phyloP scores from a whole-genome alignment of 805 yeast species.

The Brettanomyces anomalus region DNA sequence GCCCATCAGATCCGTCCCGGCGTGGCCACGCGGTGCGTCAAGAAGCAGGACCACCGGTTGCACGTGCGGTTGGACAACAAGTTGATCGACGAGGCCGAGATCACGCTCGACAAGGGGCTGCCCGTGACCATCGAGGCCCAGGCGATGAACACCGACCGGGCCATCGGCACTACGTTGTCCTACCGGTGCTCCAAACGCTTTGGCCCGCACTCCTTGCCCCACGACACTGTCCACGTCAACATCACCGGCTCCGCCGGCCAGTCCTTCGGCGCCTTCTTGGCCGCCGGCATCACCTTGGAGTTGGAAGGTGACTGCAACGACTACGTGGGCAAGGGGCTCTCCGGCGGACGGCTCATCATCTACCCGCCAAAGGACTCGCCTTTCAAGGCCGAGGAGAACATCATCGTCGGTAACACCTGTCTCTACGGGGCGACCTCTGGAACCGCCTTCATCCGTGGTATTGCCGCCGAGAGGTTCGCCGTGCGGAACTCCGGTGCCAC shows the following conservation, averaged over 20 bases:
- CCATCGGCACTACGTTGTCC: constrained; percentile 90
- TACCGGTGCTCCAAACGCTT: constrained; percentile 88
- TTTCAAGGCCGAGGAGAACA: constrained; percentile 93
- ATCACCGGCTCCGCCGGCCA: constrained; percentile 94
- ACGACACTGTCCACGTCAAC: constrained; percentile 91
- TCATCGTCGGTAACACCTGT: constrained; percentile 94
- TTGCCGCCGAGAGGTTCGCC: constrained; percentile 97
- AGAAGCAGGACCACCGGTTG: constrained; percentile 89
- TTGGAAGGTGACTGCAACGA: constrained; percentile 97
- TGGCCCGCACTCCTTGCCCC: constrained; percentile 91
- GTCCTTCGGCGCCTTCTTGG: constrained; percentile 95
- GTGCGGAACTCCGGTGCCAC: constrained; percentile 98
- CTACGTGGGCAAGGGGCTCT: constrained; percentile 94
- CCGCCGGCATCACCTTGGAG: constrained; percentile 91
- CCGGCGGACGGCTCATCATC: constrained; percentile 89
- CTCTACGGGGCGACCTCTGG: constrained; percentile 98
- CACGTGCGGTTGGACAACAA: constrained; percentile 93
- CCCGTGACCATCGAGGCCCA: constrained; percentile 92
- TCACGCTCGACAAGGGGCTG: constrained; percentile 91
- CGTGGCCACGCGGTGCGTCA: constrained; percentile 84
- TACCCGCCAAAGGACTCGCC: constrained; percentile 81
- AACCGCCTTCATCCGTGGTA: constrained; percentile 87
- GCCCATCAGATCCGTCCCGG: constrained; percentile 96
- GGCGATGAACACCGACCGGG: constrained; percentile 92
- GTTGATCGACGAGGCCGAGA: constrained; percentile 90